A percentile compares a stretch with the other conserved stretches of the same genome.
Conservation (phyloP, 2,329 filamentous ascomycete genomes). For the Fusarium coffeatum region DNA sequence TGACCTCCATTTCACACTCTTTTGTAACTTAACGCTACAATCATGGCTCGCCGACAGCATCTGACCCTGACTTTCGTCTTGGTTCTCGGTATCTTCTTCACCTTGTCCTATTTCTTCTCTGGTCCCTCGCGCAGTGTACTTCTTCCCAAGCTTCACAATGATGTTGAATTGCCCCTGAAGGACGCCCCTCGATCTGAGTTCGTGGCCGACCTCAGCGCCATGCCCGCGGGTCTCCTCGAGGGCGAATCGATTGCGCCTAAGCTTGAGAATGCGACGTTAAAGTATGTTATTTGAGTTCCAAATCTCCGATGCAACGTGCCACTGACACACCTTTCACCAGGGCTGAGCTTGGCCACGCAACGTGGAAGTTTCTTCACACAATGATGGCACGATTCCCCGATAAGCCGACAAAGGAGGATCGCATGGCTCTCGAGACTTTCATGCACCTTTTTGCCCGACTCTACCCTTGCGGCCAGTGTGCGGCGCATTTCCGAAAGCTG, state of each 20-base stretch:
- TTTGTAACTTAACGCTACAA: conserved; percentile 19
- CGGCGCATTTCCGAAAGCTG: conserved; percentile 72
- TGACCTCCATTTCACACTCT: conserved; percentile 38
- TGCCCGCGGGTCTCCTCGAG: conserved; percentile 65
- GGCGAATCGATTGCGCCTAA: conserved; percentile 83
- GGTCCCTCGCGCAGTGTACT: conserved; percentile 49
- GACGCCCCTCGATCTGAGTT: conserved; percentile 47
- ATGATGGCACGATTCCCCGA: conserved; percentile 78
- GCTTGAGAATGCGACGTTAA: conserved; percentile 83
- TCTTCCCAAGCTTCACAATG: conserved; percentile 37
- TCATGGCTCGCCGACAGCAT: conserved; percentile 66
- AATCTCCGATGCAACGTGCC: not conserved
- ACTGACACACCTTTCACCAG: conserved; percentile 49
- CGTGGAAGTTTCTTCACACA: conserved; percentile 78
- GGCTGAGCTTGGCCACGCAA: conserved; percentile 73
- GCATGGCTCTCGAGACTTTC: conserved; percentile 71
- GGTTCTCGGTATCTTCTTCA: conserved; percentile 66
- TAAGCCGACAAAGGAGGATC: conserved; percentile 70
- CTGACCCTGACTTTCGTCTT: conserved; percentile 66
- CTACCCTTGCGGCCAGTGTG: conserved; percentile 78
- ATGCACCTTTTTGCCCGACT: conserved; percentile 75
- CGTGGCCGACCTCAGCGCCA: conserved; percentile 54
- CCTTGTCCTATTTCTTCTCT: conserved; percentile 70
- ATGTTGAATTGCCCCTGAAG: conserved; percentile 42
- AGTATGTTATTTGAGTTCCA: conserved; percentile 61